A percentile compares a stretch with the other conserved stretches of the same genome.
Conservation (phyloP, 2,329 filamentous ascomycete species). For the Ophiostoma australiae region DNA sequence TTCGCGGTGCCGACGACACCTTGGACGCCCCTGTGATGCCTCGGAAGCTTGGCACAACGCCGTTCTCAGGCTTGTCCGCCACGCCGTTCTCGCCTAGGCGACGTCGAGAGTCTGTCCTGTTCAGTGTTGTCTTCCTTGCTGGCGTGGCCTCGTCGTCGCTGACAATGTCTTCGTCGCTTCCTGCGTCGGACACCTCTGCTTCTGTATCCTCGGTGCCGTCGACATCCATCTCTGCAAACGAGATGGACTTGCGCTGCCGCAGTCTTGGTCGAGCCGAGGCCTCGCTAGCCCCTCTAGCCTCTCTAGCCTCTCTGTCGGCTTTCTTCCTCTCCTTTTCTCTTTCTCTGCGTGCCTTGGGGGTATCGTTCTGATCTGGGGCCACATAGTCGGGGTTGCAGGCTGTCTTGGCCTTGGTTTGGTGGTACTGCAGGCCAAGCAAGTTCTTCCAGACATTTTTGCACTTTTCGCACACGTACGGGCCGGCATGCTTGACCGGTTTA, state of each 20-base stretch:
- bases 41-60: not conserved
- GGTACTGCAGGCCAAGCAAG: slow-evolving; percentile 54
- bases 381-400: slow-evolving; percentile 49
- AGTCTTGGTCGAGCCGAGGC: not conserved
- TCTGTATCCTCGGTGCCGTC: not conserved
- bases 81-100: not conserved
- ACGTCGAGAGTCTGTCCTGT: not conserved
- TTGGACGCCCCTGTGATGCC: slow-evolving; percentile 12
- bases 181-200: not conserved
- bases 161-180: not conserved
- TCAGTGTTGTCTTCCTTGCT: too few relatives aligned
- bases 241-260: slow-evolving; percentile 1
- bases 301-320: not conserved
- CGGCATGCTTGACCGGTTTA: not conserved
- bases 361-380: slow-evolving; percentile 29
- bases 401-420: slow-evolving; percentile 51
- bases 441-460: slow-evolving; percentile 56
- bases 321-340: not conserved
- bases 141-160: not conserved
- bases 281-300: not conserved
- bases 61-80: not conserved
- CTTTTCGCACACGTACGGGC: slow-evolving; percentile 45
- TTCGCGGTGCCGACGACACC: slow-evolving; percentile 7
- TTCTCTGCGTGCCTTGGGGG: not conserved
- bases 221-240: slow-evolving; percentile 1